Conservation (phyloP, 768 basidiomycete genomes). For the Lactarius trivialis region DNA sequence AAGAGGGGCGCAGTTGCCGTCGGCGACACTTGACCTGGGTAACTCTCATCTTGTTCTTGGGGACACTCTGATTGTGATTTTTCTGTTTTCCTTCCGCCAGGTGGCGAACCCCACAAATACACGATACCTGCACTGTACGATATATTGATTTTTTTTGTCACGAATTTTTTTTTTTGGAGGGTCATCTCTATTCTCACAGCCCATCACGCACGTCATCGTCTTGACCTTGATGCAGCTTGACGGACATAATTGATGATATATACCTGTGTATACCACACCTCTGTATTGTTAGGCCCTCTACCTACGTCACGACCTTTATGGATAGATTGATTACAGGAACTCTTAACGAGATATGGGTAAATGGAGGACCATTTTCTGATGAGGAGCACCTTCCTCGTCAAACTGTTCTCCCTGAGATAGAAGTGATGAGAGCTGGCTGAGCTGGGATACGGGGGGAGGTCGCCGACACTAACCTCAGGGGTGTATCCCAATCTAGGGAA, state of each 20-base stretch:
- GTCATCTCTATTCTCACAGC: not conserved
- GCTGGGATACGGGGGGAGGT: constrained; percentile 18
- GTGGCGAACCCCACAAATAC: constrained; percentile 12
- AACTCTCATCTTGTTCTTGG: constrained; percentile 4
- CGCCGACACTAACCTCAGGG: constrained; percentile 45
- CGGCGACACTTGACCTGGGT: constrained; percentile 43
- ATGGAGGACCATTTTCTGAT: constrained; percentile 72
- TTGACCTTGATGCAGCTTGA: constrained; percentile 5
- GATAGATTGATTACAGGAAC: constrained; percentile 29
- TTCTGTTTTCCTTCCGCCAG: constrained; percentile 10
- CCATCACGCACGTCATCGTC: not conserved
- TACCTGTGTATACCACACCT: constrained; percentile 30
- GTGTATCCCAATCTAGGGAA: constrained; percentile 58
- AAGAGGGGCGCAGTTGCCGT: constrained; percentile 45
- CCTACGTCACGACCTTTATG: constrained; percentile 31
- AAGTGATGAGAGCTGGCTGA: not conserved
- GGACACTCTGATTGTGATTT: not conserved
- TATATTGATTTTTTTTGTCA: constrained; percentile 5
- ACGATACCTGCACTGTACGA: constrained; percentile 17
- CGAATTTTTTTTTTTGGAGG: not conserved
- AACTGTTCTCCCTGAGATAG: constrained; percentile 56
- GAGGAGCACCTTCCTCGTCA: constrained; percentile 79
- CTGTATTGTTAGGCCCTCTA: constrained; percentile 38
- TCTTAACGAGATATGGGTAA: constrained; percentile 38
- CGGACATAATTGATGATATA: constrained; percentile 22